Conservation (phyloP, 768 basidiomycete species). For the Calocybe indica region DNA sequence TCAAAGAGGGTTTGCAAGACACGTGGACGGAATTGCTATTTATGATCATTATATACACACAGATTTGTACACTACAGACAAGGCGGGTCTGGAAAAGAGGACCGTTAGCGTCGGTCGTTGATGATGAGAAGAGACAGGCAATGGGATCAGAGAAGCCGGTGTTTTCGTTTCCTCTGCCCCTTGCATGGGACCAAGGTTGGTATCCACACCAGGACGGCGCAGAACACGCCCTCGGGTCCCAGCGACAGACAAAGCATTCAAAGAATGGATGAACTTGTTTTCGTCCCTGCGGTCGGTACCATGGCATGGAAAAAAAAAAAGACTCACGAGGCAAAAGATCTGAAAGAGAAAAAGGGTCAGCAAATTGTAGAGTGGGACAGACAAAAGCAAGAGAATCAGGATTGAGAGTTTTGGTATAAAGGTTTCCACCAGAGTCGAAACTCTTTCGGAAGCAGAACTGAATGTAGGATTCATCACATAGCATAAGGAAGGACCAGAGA, state of each 20-base stretch:
- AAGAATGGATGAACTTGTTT: constrained; percentile 86
- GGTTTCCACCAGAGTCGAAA: constrained; percentile 72
- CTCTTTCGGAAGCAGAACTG: constrained; percentile 87
- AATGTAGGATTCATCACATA: constrained; percentile 45
- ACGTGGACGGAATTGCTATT: neutral
- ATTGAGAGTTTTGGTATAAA: constrained; percentile 49
- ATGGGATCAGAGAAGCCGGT: constrained; percentile 56
- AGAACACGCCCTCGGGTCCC: constrained; percentile 25
- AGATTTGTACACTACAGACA: too few species aligned
- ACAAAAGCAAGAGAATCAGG: constrained; percentile 21
- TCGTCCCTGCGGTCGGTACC: constrained; percentile 37
- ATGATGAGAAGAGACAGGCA: neutral
- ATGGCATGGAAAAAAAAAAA: constrained; percentile 10
- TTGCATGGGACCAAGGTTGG: constrained; percentile 26
- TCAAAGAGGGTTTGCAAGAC: too few species aligned
- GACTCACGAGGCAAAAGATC: constrained; percentile 5
- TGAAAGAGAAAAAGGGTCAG: constrained; percentile 13
- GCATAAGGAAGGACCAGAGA: constrained; percentile 3
- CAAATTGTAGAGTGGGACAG: neutral
- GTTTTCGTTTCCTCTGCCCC: constrained; percentile 47
- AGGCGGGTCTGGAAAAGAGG: too few species aligned
- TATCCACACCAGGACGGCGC: constrained; percentile 45
- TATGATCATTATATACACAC: too few species aligned
- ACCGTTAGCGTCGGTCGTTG: too few species aligned
- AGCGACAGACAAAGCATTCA: constrained; percentile 40